Base-by-base conservation (phyloP, 495 filamentous ascomycete species). In the Melanomma pulvis-pyrius region DNA sequence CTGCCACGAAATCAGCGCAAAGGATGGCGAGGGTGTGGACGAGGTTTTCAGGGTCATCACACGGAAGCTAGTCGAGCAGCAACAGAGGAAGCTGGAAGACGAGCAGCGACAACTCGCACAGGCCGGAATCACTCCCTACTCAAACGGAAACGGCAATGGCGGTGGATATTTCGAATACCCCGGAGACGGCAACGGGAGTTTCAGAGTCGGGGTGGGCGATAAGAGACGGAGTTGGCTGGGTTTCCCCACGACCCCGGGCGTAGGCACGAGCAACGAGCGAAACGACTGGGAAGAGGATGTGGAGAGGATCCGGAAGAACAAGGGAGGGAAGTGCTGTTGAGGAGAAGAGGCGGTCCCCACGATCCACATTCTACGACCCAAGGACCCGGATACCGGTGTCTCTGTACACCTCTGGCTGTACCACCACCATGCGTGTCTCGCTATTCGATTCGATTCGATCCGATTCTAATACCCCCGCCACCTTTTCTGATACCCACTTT, bases 11-110 rank as follows among this genome's bases (percentile, higher is more conserved):
- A 93, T 98, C 70, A 92, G 88, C 71, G 93, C 93, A 24, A 91
- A 92, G 81, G 91, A 90, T 73, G 94, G 94, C 19, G 93, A 98
- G 80, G 93, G 93, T 2, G 92, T 98, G 12, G 94, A 98, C 56
- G 94, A 98, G 79, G 93, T 98, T 0, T 98, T 98, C 70, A 84
- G 92, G 0, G 93, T 97, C 19, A 94, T 97, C 41, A 92, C 93
- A 39, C 80, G 94, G 72, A 97, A 97, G 77, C 82, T 98, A 60
- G 93, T 98, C 30, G 93, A 97, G 81, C 92, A 94, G 82, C 86
- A 90, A 69, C 84, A 90, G 72, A 86, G 85, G 48, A 76, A 80
- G 12, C 73, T 79, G 74, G 86, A 87, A 44, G 82, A 86, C 66
- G 81, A 87, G 61, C 82, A 81, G 44, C 32, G 53, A 19, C 39